Percentiles rank a stretch among this genome's conserved stretches.
Conservation (phyloP, 306 rosid species). For the Calophaca sinica region DNA sequence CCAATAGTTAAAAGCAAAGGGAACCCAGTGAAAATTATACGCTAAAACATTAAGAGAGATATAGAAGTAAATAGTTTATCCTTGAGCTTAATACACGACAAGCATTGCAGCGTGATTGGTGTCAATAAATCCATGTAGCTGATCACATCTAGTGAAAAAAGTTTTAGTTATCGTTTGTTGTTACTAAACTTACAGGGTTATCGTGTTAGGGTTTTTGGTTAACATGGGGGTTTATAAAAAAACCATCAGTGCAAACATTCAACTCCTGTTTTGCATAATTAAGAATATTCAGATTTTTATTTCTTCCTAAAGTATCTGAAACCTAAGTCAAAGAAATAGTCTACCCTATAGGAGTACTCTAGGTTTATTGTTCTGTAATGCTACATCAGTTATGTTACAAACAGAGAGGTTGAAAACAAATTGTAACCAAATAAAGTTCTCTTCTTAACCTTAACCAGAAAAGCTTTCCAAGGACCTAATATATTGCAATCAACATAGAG, state of each 20-base stretch:
- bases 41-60: no score
- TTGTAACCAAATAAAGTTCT: background rate
- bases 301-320: background rate
- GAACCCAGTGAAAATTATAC: no score
- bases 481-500: background rate
- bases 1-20: no score
- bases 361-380: background rate
- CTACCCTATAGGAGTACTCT: background rate
- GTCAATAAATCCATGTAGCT: no score
- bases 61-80: no score
- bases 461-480: background rate
- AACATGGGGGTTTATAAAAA: background rate
- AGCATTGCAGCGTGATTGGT: no score
- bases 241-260: background rate
- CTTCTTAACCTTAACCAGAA: background rate
- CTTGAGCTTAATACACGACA: no score
- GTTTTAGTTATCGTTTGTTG: no score
- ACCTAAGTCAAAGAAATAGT: background rate
- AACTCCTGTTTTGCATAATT: background rate
- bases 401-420: conserved; percentile 16
- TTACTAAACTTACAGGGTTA: background rate
- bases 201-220: background rate
- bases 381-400: background rate
- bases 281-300: background rate
- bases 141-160: no score